Evolutionary conservation across 2,329 filamentous ascomycete species (phyloP).

Genomic region (Aspergillus sp.): DNA sequence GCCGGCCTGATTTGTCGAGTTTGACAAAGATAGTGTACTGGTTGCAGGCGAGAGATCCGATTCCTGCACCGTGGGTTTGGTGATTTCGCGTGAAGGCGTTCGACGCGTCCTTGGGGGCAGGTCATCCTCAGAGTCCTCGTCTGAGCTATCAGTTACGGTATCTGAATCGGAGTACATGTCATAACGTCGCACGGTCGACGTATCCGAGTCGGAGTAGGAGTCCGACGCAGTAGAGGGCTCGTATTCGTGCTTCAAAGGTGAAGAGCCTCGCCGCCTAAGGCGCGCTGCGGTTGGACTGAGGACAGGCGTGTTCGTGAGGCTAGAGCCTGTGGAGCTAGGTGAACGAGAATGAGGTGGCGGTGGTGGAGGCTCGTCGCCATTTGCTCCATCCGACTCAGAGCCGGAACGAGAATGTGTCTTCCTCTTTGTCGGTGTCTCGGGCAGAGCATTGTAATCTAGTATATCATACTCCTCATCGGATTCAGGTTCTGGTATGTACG

Average conservation of each 20-base stretch:
- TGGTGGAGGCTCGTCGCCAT: conserved; percentile 43
- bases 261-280: conserved; percentile 75
- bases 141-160: conserved; percentile 55
- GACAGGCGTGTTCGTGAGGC: conserved; percentile 49
- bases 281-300: conserved; percentile 54
- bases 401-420: conserved; percentile 34
- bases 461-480: conserved; percentile 37
- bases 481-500: conserved; percentile 32
- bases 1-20: conserved; percentile 78
- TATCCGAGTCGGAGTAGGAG: conserved; percentile 60
- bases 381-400: conserved; percentile 28
- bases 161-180: conserved; percentile 53
- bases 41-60: conserved; percentile 48
- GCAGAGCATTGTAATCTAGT: conserved; percentile 23
- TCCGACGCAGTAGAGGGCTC: conserved; percentile 77
- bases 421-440: conserved; percentile 32
- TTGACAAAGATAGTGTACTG: conserved; percentile 74
- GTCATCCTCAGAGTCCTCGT: conserved; percentile 61
- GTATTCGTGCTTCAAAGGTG: conserved; percentile 96
- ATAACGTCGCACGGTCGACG: conserved; percentile 60
- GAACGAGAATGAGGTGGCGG: conserved; percentile 56
- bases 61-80: conserved; percentile 46
- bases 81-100: conserved; percentile 38
- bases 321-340: conserved; percentile 54
- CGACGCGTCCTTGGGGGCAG: conserved; percentile 31